phyloP scores from a whole-genome alignment of 768 basidiomycete genomes.

The Xerocomus brunneocitrinus region DNA sequence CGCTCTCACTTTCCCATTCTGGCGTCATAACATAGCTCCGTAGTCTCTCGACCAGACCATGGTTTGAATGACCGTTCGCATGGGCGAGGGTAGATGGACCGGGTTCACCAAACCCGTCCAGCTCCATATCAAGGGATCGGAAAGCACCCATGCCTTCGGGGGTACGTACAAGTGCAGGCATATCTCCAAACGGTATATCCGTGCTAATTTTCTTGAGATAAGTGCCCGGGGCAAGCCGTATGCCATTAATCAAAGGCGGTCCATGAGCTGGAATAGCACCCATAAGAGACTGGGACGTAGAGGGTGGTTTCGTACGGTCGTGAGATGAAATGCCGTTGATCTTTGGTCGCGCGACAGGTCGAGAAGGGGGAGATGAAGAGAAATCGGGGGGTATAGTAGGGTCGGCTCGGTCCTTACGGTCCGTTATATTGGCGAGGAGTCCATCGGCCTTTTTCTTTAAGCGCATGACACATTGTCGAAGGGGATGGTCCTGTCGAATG shows the following conservation, averaged over 20 bases:
- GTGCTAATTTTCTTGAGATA: constrained; percentile 19
- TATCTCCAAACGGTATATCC: constrained; percentile 58
- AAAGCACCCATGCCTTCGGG: constrained; percentile 72
- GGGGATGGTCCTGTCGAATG: constrained; percentile 69
- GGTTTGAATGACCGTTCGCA: constrained; percentile 26
- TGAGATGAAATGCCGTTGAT: constrained; percentile 38
- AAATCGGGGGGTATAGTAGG: constrained; percentile 55
- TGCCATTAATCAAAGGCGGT: constrained; percentile 15
- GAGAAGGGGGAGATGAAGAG: constrained; percentile 25
- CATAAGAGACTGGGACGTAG: constrained; percentile 15
- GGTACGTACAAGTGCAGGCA: constrained; percentile 65
- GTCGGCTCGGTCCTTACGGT: constrained; percentile 76
- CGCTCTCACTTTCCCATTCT: constrained; percentile 36
- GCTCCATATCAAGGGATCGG: constrained; percentile 50
- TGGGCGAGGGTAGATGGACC: constrained; percentile 31
- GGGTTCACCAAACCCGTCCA: constrained; percentile 37
- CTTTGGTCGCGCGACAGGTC: constrained; percentile 38
- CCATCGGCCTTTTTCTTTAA: constrained; percentile 82
- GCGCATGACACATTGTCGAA: constrained; percentile 75
- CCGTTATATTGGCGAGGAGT: constrained; percentile 84
- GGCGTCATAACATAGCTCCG: constrained; percentile 13
- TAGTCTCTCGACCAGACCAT: constrained; percentile 18
- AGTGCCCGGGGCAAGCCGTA: constrained; percentile 8
- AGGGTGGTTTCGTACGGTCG: constrained; percentile 20
- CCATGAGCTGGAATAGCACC: constrained; percentile 4